Base-by-base conservation (phyloP, 2,329 filamentous ascomycete genomes). In the Fusarium neocosmosporiellum region DNA sequence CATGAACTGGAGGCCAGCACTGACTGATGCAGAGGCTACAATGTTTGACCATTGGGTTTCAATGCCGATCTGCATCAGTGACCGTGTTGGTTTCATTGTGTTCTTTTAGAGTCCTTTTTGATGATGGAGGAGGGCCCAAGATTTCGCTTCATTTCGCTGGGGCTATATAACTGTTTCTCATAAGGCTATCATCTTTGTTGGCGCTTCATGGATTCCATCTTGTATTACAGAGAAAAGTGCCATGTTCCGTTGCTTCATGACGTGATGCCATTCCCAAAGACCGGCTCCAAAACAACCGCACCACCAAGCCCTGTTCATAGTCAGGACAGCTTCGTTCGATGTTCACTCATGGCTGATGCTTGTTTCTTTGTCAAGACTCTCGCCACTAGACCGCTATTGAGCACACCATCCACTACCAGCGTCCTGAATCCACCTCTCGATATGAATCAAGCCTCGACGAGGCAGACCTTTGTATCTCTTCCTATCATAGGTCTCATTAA, bases 351-450 rank as follows among this genome's bases (percentile, higher is more conserved):
- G 11, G 41, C 22, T 16, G 22, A 18, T 24, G 5, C 14, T 24
- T 27, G 24, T 27, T 3, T 24, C 8, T 46, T 18, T 18, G 20
- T 46, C 16, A 9, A 16, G 14, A 13, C 41, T 24, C 22, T 46
- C 22, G 8, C 2, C 7, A 14, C 22, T 22, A 24, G 6, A 24
- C 41, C 13, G 14, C 20, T 16, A 24, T 24, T 24, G 20, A 46
- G 46, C 46, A 29, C 46, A 13, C 27, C 18, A 50, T 27, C 27
- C 31, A 0, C 6, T n/a, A 29, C 18, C 27, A 0, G 74, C 66
- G 27, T 54, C 4, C 20, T 60, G 50, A 29, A 81, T 70, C 80
- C 80, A 81, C n/a, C 79, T 70, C n/a, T 79, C 74, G 39, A 81
- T 73, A 7, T 27, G 57, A 0, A 34, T 11, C 18, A 76, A 50